phyloP scores from a whole-genome alignment of 208 protist species.

The Trypanosoma conorhini region DNA sequence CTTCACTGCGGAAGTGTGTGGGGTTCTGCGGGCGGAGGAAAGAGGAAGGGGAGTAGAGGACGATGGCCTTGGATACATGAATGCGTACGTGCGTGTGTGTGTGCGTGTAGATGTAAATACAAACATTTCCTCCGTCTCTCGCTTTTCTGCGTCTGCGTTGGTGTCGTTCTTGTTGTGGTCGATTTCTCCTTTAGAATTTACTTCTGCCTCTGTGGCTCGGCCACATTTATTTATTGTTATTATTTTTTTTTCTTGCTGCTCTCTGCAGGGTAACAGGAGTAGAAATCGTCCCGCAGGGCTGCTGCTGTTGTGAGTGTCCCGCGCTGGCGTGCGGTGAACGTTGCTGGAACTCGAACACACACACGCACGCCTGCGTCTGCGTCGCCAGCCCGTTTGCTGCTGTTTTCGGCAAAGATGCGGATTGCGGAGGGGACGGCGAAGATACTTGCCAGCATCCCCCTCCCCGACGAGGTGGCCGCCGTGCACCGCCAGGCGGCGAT shows the following conservation, averaged over 20 bases:
- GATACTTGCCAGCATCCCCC: conserved; percentile 83
- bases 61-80: neutral
- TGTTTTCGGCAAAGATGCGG: neutral
- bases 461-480: conserved; percentile 85
- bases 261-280: neutral
- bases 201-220: too few species aligned
- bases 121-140: too few species aligned
- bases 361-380: too few species aligned
- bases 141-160: too few species aligned
- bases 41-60: conserved; percentile 6
- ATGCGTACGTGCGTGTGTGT: neutral
- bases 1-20: neutral
- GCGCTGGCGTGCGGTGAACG: too few species aligned
- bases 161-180: too few species aligned
- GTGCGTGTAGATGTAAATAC: neutral
- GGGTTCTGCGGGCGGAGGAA: neutral
- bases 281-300: neutral
- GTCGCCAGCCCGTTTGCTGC: too few species aligned
- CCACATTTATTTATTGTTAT: conserved; percentile 3
- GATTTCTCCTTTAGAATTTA: too few species aligned
- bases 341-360: too few species aligned
- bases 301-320: too few species aligned
- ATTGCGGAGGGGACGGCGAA: conserved; percentile 15
- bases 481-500: conserved; percentile 81
- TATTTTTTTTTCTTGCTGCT: conserved; percentile 22